These are phyloP conservation scores for Penicillium alfredii DNA, from an alignment of 495 filamentous ascomycete genomes.

Conservation along the genomic window DNA sequence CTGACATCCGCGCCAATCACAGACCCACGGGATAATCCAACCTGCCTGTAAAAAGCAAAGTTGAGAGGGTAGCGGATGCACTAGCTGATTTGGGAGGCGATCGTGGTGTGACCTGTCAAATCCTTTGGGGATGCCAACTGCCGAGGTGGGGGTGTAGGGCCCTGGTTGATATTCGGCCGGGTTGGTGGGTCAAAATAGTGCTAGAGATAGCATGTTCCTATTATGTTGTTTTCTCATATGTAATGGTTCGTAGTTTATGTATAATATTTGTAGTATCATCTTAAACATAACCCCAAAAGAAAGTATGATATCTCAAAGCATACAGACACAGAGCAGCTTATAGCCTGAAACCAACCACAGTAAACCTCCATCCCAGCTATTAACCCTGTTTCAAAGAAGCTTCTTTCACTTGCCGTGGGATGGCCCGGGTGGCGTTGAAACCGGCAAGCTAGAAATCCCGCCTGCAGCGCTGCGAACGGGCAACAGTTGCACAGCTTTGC, in stretches of 20 bases:
- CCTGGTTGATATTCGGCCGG: too few relatives aligned
- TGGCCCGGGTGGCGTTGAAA: slow-evolving; percentile 24
- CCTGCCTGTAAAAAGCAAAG: slow-evolving; percentile 10
- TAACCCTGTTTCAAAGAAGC: slow-evolving; percentile 21
- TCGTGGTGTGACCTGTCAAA: slow-evolving; percentile 14
- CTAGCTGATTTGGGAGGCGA: not conserved
- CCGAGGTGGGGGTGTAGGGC: too few relatives aligned
- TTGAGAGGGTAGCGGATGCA: not conserved
- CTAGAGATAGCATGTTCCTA: too few relatives aligned
- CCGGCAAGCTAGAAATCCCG: slow-evolving; percentile 14
- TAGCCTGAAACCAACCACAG: too few relatives aligned
- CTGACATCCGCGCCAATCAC: slow-evolving; percentile 17
- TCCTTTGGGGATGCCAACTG: slow-evolving; percentile 13
- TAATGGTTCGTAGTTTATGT: too few relatives aligned
- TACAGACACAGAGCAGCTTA: too few relatives aligned
- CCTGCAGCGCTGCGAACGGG: slow-evolving; percentile 21
- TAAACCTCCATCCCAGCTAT: slow-evolving; percentile 5
- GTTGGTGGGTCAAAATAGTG: too few relatives aligned
- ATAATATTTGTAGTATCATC: too few relatives aligned
- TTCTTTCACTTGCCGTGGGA: slow-evolving; percentile 17
- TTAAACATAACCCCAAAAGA: too few relatives aligned
- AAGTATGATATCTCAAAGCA: too few relatives aligned
- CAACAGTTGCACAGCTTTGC: slow-evolving; percentile 7
- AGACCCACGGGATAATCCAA: slow-evolving; percentile 3
- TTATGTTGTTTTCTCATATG: too few relatives aligned